Percentiles rank a stretch among this genome's conserved stretches.
These are phyloP conservation scores for Solanum pinnatisectum DNA, from an alignment of 257 asterid species.

Conservation along the genomic window DNA sequence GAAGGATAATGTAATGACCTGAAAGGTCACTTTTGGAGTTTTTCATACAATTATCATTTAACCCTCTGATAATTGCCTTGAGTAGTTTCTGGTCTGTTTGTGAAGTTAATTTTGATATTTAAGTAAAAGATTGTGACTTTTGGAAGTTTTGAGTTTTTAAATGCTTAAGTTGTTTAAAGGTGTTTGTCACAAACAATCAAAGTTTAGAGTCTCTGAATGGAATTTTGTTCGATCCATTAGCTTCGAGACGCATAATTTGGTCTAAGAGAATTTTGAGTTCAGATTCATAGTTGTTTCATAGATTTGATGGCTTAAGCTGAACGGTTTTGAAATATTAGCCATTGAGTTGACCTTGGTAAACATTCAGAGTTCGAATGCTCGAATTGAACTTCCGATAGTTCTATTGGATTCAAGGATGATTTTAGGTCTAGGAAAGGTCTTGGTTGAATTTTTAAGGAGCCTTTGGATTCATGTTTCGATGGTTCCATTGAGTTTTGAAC, in stretches of 20 bases:
- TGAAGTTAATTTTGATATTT: neutral
- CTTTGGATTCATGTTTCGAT: neutral
- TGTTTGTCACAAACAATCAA: neutral
- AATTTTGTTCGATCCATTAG: too few relatives aligned
- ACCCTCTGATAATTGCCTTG: neutral
- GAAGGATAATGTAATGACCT: neutral
- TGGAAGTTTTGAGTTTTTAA: neutral
- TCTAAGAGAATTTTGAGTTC: neutral
- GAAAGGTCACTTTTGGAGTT: neutral
- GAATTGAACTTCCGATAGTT: neutral
- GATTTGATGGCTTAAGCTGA: too few relatives aligned
- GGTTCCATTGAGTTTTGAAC: accelerated
- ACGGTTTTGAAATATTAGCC: neutral
- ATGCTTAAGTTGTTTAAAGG: neutral
- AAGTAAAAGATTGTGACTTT: too few relatives aligned
- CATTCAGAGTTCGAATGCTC: neutral
- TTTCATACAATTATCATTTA: too few relatives aligned
- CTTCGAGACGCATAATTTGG: too few relatives aligned
- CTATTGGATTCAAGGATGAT: neutral
- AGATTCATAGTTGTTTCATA: neutral
- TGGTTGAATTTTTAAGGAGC: neutral
- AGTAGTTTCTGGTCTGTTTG: neutral
- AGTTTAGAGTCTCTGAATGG: neutral
- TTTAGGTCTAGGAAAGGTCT: neutral
- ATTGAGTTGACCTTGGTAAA: neutral